Percentiles rank a stretch among this genome's conserved stretches.
Conservation (phyloP, 306 rosid genomes). For the Lathyrus tuberosus region DNA sequence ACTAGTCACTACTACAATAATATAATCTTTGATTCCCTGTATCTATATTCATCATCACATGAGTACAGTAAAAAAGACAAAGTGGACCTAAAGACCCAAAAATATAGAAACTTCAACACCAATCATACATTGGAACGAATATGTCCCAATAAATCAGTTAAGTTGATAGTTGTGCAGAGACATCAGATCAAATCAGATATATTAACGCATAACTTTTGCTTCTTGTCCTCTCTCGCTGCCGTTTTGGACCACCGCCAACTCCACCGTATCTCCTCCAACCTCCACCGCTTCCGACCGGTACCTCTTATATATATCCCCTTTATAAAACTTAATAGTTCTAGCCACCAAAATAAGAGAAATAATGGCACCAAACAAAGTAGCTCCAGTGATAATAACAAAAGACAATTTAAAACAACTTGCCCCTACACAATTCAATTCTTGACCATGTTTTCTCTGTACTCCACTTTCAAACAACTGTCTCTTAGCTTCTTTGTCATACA, state of each 20-base stretch:
- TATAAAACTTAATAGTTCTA: slow-evolving; percentile 58
- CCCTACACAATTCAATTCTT: slow-evolving; percentile 51
- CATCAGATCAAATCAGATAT: too few relatives aligned
- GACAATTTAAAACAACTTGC: slow-evolving; percentile 45
- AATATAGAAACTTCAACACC: too few relatives aligned
- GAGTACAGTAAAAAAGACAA: too few relatives aligned
- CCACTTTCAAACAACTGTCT: slow-evolving; percentile 39
- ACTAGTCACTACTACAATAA: too few relatives aligned
- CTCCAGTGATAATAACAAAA: slow-evolving; percentile 47
- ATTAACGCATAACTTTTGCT: background rate
- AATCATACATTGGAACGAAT: too few relatives aligned
- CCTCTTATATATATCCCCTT: slow-evolving; percentile 50
- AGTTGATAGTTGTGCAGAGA: too few relatives aligned
- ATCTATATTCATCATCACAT: too few relatives aligned
- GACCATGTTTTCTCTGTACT: background rate
- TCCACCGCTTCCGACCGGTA: slow-evolving; percentile 33
- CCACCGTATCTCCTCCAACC: background rate
- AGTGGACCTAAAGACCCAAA: too few relatives aligned
- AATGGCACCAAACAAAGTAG: slow-evolving; percentile 46
- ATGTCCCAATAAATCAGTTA: too few relatives aligned
- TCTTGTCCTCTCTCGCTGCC: background rate
- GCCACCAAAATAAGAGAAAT: slow-evolving; percentile 47
- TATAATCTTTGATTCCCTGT: too few relatives aligned
- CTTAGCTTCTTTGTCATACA: slow-evolving; percentile 54
- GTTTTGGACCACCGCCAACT: background rate